phyloP scores from a whole-genome alignment of 202 grass and related monocot genomes.

The Carex arenaria region DNA sequence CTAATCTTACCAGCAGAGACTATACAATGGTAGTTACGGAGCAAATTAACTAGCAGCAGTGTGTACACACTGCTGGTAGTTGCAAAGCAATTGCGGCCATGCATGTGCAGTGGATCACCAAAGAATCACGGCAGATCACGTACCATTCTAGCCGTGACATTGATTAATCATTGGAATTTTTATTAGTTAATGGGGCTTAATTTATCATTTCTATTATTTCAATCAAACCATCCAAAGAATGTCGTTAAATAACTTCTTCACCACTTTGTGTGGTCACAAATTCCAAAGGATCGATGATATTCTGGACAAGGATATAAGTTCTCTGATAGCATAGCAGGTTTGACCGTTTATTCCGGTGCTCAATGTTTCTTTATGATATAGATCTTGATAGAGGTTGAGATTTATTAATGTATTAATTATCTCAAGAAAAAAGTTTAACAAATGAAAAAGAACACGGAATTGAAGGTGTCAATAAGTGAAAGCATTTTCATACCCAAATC shows the following conservation, averaged over 20 bases:
- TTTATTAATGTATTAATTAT: too few relatives aligned
- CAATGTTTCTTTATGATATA: neutral
- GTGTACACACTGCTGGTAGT: neutral
- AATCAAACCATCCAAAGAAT: neutral
- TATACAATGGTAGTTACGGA: too few relatives aligned
- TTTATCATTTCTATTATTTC: neutral
- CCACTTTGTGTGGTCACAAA: neutral
- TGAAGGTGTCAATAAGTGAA: too few relatives aligned
- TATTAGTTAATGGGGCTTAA: neutral
- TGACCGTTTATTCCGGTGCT: neutral
- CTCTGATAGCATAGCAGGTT: neutral
- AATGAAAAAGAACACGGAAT: too few relatives aligned
- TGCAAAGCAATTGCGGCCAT: neutral
- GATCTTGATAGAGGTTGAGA: too few relatives aligned
- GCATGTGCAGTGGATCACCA: neutral
- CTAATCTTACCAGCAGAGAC: too few relatives aligned
- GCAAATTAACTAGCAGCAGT: too few relatives aligned
- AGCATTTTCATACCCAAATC: too few relatives aligned
- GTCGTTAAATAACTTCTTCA: neutral
- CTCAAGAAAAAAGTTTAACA: too few relatives aligned
- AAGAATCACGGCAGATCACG: neutral
- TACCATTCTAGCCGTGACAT: neutral
- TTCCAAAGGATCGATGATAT: neutral
- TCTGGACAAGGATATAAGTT: neutral
- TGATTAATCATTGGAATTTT: neutral